A percentile compares a stretch with the other conserved stretches of the same genome.
Evolutionary conservation across 495 filamentous ascomycete genomes (phyloP).

Genomic region (Hypoxylon trugodes): DNA sequence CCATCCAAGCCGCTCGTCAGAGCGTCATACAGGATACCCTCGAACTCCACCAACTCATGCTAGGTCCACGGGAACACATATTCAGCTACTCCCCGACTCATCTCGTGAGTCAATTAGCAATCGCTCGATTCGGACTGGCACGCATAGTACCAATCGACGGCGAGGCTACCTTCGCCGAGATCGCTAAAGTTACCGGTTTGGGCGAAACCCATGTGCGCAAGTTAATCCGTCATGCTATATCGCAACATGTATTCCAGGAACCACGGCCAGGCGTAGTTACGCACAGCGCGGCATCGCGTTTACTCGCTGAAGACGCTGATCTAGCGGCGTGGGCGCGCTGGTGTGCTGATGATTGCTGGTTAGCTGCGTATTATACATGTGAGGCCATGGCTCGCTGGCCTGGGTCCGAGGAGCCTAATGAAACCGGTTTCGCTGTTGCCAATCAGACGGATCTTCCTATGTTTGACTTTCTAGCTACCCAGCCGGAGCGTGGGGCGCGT

Average conservation of each 20-base stretch:
- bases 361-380: constrained; percentile 33
- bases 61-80: too few relatives aligned
- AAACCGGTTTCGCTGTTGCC: constrained; percentile 46
- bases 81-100: too few relatives aligned
- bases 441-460: constrained; percentile 42
- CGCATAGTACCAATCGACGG: constrained; percentile 42
- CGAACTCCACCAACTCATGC: too few relatives aligned
- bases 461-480: constrained; percentile 39
- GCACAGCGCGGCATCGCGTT: constrained; percentile 49
- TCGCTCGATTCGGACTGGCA: constrained; percentile 20
- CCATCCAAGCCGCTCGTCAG: too few relatives aligned
- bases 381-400: constrained; percentile 29
- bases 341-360: constrained; percentile 49
- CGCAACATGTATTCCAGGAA: constrained; percentile 54
- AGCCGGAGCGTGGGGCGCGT: constrained; percentile 41
- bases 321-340: constrained; percentile 47
- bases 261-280: constrained; percentile 48
- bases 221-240: constrained; percentile 56
- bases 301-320: constrained; percentile 41
- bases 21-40: too few relatives aligned
- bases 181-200: constrained; percentile 39
- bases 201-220: constrained; percentile 43
- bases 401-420: constrained; percentile 36
- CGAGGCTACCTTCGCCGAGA: constrained; percentile 45
- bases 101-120: constrained; percentile 10